phyloP scores from a whole-genome alignment of 208 protist genomes.

The Naegleria lovaniensis region DNA sequence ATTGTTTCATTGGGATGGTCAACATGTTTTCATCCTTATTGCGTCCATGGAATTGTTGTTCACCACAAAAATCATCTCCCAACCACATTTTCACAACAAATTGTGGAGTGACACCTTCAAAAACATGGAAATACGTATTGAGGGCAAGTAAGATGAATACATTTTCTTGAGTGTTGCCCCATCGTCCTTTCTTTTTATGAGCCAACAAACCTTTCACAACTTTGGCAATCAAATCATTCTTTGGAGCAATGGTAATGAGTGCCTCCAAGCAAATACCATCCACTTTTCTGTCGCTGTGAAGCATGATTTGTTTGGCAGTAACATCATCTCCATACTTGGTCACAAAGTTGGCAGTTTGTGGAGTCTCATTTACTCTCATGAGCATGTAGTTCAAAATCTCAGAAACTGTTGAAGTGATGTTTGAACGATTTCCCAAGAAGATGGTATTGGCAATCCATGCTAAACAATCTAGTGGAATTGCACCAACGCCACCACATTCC shows the following conservation, averaged over 20 bases:
- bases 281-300: neutral
- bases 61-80: neutral
- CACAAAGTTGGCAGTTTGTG: slow-evolving; percentile 3
- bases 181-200: slow-evolving; percentile 22
- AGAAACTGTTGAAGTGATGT: neutral
- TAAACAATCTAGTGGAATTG: neutral
- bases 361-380: neutral
- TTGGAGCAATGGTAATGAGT: neutral
- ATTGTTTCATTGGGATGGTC: neutral
- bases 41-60: neutral
- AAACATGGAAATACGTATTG: neutral
- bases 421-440: neutral
- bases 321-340: neutral
- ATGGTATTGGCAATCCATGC: neutral
- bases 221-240: neutral
- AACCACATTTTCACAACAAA: slow-evolving; percentile 12
- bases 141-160: neutral
- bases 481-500: neutral
- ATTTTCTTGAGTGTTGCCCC: slow-evolving; percentile 23
- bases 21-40: neutral
- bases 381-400: neutral
- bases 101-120: neutral
- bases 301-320: neutral
- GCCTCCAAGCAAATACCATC: neutral
- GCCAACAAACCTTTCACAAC: neutral